Evolutionary conservation across 2,329 filamentous ascomycete genomes (phyloP).

Genomic region (Epichloe aotearoae): DNA sequence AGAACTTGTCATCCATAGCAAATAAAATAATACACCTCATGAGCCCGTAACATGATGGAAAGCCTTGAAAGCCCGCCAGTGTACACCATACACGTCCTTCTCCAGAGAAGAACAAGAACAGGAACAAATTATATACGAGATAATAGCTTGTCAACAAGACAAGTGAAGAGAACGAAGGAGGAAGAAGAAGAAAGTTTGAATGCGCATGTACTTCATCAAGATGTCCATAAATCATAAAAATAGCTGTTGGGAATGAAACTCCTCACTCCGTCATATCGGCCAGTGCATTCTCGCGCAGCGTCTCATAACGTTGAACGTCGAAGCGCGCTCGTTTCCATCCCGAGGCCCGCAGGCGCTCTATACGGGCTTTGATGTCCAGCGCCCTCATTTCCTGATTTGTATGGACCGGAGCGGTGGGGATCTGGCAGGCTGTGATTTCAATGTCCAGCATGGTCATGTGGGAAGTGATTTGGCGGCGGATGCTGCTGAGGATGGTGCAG

Average conservation of each 20-base stretch:
- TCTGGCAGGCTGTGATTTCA: constrained; percentile 20
- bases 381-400: constrained; percentile 22
- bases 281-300: constrained; percentile 36
- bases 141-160: neutral
- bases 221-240: too few species aligned
- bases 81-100: too few species aligned
- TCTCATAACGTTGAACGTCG: constrained; percentile 38
- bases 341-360: constrained; percentile 38
- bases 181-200: neutral
- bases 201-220: too few species aligned
- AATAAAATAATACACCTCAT: neutral
- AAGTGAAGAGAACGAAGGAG: neutral
- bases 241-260: neutral
- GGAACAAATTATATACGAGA: neutral
- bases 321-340: constrained; percentile 46
- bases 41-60: neutral
- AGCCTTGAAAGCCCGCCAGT: neutral
- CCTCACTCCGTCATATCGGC: constrained; percentile 28
- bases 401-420: constrained; percentile 9
- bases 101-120: neutral
- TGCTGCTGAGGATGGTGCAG: constrained; percentile 31
- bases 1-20: neutral
- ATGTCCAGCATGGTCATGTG: constrained; percentile 34
- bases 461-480: constrained; percentile 34
- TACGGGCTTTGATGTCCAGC: constrained; percentile 34